A percentile compares a stretch with the other conserved stretches of the same genome.
phyloP scores from a whole-genome alignment of 768 basidiomycete genomes.

The Dictyophora rubrovolvata region DNA sequence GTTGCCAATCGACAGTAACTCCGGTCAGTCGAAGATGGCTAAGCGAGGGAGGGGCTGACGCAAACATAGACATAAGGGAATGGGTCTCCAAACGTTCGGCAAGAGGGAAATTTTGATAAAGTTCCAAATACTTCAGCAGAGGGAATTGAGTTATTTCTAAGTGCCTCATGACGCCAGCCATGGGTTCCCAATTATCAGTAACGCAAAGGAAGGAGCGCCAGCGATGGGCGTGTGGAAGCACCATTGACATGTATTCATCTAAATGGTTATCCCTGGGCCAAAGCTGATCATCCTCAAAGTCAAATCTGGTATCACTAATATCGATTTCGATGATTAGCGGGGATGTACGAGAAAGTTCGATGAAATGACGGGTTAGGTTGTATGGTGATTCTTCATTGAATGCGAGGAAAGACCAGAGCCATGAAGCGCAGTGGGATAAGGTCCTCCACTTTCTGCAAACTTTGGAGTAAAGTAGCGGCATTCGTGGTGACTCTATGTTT shows the following conservation, averaged over 20 bases:
- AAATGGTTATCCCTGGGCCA: neutral
- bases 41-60: neutral
- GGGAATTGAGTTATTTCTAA: neutral
- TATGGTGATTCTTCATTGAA: neutral
- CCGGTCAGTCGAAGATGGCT: neutral
- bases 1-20: neutral
- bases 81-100: neutral
- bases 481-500: neutral
- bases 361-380: neutral
- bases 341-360: neutral
- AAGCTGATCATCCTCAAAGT: neutral
- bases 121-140: neutral
- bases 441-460: neutral
- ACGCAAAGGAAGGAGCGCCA: neutral
- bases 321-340: conserved; percentile 2
- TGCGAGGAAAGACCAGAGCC: neutral
- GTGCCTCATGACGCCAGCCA: neutral
- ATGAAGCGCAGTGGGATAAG: neutral
- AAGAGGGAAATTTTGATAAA: neutral
- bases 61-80: neutral
- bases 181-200: neutral
- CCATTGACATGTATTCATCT: neutral
- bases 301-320: neutral
- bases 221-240: neutral
- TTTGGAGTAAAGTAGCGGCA: neutral